A percentile compares a stretch with the other conserved stretches of the same genome.
These are phyloP conservation scores for Penicillium sp. DNA, from an alignment of 2,329 filamentous ascomycete genomes.

Conservation along the genomic window DNA sequence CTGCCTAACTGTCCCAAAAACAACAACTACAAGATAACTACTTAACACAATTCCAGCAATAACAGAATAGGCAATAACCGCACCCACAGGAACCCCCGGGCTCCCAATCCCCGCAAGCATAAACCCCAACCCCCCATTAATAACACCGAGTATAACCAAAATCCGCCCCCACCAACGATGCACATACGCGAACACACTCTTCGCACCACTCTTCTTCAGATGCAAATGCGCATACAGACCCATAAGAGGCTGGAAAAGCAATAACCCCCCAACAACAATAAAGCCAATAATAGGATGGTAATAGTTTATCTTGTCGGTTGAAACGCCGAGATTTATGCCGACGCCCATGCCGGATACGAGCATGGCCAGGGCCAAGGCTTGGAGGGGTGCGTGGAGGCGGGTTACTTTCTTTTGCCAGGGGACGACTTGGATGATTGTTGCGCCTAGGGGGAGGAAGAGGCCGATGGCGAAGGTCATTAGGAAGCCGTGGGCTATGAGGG, in stretches of 20 bases:
- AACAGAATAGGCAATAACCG: neutral
- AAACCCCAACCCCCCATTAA: neutral
- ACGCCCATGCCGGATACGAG: neutral
- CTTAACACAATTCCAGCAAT: neutral
- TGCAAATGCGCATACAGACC: neutral
- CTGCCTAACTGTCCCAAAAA: neutral
- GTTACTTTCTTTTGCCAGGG: neutral
- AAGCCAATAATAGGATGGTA: neutral
- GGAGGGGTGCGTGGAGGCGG: neutral
- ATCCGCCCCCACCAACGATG: neutral
- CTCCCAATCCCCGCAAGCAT: neutral
- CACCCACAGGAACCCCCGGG: neutral
- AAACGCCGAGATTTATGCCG: neutral
- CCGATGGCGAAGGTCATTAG: neutral
- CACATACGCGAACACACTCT: neutral
- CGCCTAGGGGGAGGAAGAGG: neutral
- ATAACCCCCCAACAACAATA: neutral
- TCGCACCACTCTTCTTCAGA: neutral
- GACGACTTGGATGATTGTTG: neutral
- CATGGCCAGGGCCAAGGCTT: neutral
- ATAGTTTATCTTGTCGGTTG: neutral
- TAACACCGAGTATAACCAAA: neutral
- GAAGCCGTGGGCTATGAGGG: neutral
- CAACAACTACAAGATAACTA: neutral
- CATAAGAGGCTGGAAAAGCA: neutral